A percentile compares a stretch with the other conserved stretches of the same genome.
These are phyloP conservation scores for Suillus plorans DNA, from an alignment of 768 basidiomycete species.

Conservation along the genomic window DNA sequence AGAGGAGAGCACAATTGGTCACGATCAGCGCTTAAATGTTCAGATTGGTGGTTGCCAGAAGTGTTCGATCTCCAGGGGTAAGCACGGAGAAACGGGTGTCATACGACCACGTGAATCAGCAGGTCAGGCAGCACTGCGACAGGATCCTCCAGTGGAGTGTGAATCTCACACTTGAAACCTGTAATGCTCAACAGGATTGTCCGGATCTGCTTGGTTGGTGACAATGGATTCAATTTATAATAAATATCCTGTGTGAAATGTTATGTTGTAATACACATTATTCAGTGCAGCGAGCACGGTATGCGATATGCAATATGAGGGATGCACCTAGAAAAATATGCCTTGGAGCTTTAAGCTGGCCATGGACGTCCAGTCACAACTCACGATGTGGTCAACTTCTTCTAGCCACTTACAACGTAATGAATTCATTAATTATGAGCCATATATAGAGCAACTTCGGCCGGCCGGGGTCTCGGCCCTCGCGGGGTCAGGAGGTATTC, in stretches of 20 bases:
- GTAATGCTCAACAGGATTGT: not conserved
- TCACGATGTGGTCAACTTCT: not conserved
- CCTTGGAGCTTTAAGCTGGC: not conserved
- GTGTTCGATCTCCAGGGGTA: not conserved
- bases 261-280: too few relatives aligned
- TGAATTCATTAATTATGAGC: not conserved
- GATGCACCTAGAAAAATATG: not conserved
- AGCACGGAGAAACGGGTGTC: not conserved
- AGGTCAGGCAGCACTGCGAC: not conserved
- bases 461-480: constrained; percentile 1
- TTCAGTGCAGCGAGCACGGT: not conserved
- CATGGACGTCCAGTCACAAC: not conserved
- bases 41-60: not conserved
- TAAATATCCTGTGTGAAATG: too few relatives aligned
- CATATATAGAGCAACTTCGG: not conserved
- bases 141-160: not conserved
- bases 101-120: not conserved
- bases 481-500: constrained; percentile 3
- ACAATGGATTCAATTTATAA: too few relatives aligned
- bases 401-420: not conserved
- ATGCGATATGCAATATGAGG: not conserved
- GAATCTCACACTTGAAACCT: not conserved
- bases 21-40: not conserved
- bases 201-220: not conserved
- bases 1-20: not conserved